Evolutionary conservation across 148 eudicot species (phyloP).

Genomic region (Oxyria digyna): DNA sequence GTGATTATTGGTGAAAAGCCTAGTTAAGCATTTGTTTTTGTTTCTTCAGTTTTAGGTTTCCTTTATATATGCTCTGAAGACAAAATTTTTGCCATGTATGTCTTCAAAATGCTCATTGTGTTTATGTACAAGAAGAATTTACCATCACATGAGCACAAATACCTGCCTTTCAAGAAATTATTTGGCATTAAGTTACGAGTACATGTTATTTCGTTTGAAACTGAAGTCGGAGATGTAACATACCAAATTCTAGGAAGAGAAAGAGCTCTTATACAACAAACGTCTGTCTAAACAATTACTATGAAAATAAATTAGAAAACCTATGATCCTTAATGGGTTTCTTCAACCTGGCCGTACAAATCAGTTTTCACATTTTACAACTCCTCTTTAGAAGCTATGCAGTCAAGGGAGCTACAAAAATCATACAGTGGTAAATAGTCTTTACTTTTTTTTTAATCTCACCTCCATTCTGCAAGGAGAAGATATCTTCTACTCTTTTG

Average conservation of each 20-base stretch:
- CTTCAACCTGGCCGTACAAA: background rate
- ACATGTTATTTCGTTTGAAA: background rate
- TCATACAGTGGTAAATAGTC: no score
- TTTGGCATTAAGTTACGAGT: background rate
- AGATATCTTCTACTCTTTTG: constrained; percentile 8
- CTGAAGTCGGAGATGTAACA: background rate
- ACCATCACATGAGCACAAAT: no score
- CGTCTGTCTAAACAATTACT: no score
- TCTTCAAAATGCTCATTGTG: background rate
- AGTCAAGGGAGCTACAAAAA: background rate
- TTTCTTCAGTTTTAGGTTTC: background rate
- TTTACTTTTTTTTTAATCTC: background rate
- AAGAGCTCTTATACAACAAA: background rate
- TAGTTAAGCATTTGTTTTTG: background rate
- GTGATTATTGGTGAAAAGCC: constrained; percentile 47
- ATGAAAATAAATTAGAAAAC: no score
- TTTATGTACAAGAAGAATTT: no score
- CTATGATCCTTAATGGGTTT: no score
- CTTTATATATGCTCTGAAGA: background rate
- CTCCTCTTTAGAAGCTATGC: background rate
- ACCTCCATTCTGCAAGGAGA: background rate
- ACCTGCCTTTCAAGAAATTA: background rate
- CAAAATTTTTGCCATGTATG: background rate
- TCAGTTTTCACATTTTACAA: background rate
- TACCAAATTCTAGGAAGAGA: background rate